Percentiles rank a stretch among this genome's conserved stretches.
phyloP scores from a whole-genome alignment of 768 basidiomycete genomes.

The Phylloporus rhodoxanthus region DNA sequence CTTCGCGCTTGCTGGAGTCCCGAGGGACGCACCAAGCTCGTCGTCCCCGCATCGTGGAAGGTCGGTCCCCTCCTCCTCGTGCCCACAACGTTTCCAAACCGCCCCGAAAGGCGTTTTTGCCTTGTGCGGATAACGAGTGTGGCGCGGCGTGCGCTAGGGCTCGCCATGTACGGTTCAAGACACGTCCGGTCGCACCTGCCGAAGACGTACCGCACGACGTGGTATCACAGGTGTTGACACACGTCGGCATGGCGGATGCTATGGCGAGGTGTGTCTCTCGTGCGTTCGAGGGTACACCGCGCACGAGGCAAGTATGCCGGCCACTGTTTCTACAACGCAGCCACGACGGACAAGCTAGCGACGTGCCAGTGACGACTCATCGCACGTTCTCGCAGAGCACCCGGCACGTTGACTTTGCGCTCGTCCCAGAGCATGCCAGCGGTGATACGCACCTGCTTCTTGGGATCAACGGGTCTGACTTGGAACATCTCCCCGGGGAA shows the following conservation, averaged over 20 bases:
- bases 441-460: constrained; percentile 11
- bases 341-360: constrained; percentile 9
- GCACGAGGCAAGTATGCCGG: constrained; percentile 15
- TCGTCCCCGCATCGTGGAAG: constrained; percentile 23
- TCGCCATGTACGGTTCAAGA: constrained; percentile 13
- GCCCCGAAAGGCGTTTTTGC: constrained; percentile 7
- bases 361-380: neutral
- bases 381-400: neutral
- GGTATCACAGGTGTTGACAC: constrained; percentile 8
- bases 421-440: constrained; percentile 3
- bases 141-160: neutral
- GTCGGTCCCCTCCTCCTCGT: constrained; percentile 7
- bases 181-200: neutral
- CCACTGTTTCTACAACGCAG: neutral
- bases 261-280: constrained; percentile 8
- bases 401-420: constrained; percentile 11
- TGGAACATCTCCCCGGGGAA: constrained; percentile 6
- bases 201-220: constrained; percentile 10
- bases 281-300: constrained; percentile 15
- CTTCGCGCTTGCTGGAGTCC: constrained; percentile 23
- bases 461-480: constrained; percentile 8
- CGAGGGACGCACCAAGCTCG: constrained; percentile 10
- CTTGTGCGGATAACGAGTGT: constrained; percentile 2
- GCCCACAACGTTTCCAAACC: neutral
- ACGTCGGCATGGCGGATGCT: neutral